Evolutionary conservation across 2,329 filamentous ascomycete genomes (phyloP).

Genomic region (Dothiorella sarmentorum): DNA sequence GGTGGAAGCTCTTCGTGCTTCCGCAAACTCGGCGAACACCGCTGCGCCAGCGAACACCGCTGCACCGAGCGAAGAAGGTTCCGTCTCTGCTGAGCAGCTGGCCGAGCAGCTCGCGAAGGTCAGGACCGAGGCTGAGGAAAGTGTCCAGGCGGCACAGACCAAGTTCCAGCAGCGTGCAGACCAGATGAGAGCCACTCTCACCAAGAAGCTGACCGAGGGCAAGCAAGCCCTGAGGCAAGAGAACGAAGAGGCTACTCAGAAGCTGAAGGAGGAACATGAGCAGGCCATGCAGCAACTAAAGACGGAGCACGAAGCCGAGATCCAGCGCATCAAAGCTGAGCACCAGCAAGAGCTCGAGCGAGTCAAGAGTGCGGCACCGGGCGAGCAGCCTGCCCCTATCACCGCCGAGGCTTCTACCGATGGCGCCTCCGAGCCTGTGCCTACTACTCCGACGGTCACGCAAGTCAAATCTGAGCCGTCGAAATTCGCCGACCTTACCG

Average conservation of each 20-base stretch:
- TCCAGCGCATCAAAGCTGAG: constrained; percentile 35
- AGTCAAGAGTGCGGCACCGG: constrained; percentile 18
- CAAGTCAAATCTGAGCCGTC: constrained; percentile 27
- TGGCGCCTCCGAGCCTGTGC: constrained; percentile 1
- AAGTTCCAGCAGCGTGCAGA: constrained; percentile 65
- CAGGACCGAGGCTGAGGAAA: constrained; percentile 39
- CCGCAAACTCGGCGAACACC: constrained; percentile 26
- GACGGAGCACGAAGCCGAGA: constrained; percentile 25
- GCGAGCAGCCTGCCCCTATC: neutral
- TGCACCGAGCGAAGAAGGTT: constrained; percentile 13
- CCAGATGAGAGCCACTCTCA: constrained; percentile 65
- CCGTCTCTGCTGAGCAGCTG: constrained; percentile 47
- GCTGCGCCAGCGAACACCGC: neutral
- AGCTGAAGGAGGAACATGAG: constrained; percentile 44
- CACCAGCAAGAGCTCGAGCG: constrained; percentile 38
- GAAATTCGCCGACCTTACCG: constrained; percentile 40
- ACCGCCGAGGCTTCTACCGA: neutral
- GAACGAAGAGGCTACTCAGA: constrained; percentile 37
- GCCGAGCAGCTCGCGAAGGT: constrained; percentile 40
- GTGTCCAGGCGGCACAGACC: constrained; percentile 59
- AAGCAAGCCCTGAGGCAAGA: constrained; percentile 38
- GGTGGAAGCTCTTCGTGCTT: constrained; percentile 42
- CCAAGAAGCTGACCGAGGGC: constrained; percentile 62
- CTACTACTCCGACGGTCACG: constrained; percentile 31
- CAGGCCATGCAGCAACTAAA: constrained; percentile 36